Evolutionary conservation across 306 rosid species (phyloP).

Genomic region (Ormosia semicastrata): DNA sequence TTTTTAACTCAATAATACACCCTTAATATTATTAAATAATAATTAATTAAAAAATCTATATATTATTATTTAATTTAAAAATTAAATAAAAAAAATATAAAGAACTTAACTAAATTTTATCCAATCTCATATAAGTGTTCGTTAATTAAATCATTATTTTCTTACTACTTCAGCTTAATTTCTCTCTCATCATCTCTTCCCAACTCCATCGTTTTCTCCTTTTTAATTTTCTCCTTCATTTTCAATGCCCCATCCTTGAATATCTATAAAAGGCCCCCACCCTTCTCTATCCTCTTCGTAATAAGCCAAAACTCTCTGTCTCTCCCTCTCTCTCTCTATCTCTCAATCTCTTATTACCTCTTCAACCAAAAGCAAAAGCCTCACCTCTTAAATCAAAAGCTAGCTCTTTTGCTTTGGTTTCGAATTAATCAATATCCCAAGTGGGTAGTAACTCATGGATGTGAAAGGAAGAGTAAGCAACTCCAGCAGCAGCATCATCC

Average conservation of each 20-base stretch:
- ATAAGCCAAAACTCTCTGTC: constrained; percentile 38
- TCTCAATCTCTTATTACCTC: not conserved
- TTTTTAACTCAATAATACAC: too few species aligned
- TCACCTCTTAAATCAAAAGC: not conserved
- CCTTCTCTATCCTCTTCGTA: constrained; percentile 51
- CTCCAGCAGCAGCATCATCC: constrained; percentile 14
- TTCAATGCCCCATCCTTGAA: constrained; percentile 26
- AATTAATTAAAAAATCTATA: too few species aligned
- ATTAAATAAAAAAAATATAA: too few species aligned
- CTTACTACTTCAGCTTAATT: not conserved
- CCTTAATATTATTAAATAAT: too few species aligned
- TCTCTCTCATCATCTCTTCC: constrained; percentile 25
- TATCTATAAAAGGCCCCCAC: constrained; percentile 64
- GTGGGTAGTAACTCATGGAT: constrained; percentile 44
- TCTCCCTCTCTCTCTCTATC: constrained; percentile 23
- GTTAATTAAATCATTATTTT: constrained; percentile 31
- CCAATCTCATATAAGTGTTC: not conserved
- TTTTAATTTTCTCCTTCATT: constrained; percentile 6
- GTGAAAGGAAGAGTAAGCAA: constrained; percentile 38
- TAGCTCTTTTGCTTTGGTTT: constrained; percentile 14
- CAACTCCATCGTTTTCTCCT: constrained; percentile 30
- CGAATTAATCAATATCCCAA: constrained; percentile 25
- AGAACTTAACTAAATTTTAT: too few species aligned
- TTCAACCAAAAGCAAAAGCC: not conserved
- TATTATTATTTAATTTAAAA: too few species aligned